Evolutionary conservation across 108 stramenopile genomes (phyloP).

Genomic region (Nitzschia inconspicua): DNA sequence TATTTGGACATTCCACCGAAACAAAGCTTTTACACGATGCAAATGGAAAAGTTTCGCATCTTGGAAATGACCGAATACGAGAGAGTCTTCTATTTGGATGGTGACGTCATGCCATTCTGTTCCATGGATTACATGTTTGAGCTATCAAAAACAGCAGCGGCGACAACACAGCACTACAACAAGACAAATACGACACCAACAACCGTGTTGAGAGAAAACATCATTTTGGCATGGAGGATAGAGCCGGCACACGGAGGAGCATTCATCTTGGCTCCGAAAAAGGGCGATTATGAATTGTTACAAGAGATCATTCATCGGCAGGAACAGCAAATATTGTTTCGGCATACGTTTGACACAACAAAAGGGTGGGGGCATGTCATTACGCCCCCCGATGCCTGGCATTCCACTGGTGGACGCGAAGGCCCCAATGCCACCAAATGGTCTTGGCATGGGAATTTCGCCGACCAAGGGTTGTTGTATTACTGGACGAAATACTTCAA

Average conservation of each 20-base stretch:
- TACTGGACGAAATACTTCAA: conserved; percentile 40
- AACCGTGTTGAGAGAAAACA: conserved; percentile 28
- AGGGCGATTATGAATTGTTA: conserved; percentile 33
- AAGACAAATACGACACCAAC: not conserved
- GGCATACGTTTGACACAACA: no score
- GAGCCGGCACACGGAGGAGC: conserved; percentile 47
- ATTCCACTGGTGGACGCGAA: not conserved
- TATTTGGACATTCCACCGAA: not conserved
- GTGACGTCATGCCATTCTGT: conserved; percentile 55
- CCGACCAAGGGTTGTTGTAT: conserved; percentile 59
- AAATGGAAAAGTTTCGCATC: conserved; percentile 47
- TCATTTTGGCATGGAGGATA: conserved; percentile 25
- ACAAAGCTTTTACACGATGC: conserved; percentile 17
- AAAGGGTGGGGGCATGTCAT: conserved; percentile 32
- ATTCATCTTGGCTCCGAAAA: conserved; percentile 44
- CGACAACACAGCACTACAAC: not conserved
- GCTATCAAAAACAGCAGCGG: conserved; percentile 17
- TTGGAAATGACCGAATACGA: conserved; percentile 50
- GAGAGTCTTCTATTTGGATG: conserved; percentile 58
- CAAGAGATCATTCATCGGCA: no score
- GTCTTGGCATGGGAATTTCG: conserved; percentile 36
- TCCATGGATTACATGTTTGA: conserved; percentile 56
- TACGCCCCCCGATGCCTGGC: conserved; percentile 15
- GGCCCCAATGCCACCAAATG: conserved; percentile 11
- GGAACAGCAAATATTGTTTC: no score